phyloP scores from a whole-genome alignment of 495 filamentous ascomycete species.

The Aspergillus ostianus region DNA sequence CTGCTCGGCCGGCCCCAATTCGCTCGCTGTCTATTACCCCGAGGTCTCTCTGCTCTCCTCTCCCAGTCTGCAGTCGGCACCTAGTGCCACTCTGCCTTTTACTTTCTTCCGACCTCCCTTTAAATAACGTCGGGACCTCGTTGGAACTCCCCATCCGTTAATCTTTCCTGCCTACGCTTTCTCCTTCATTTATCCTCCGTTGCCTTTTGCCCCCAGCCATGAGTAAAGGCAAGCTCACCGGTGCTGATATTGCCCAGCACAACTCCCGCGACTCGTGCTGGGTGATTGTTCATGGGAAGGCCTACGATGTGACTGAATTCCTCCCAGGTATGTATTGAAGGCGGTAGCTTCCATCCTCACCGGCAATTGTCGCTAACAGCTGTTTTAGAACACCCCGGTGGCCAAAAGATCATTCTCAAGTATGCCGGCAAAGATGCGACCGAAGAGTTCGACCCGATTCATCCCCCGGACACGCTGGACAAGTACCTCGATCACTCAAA shows the following conservation, averaged over 20 bases:
- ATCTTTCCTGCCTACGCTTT: too few species aligned
- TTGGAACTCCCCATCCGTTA: too few species aligned
- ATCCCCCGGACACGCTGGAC: conserved; percentile 76
- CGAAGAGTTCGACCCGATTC: conserved; percentile 87
- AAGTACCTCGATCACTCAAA: conserved; percentile 81
- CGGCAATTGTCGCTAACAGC: conserved; percentile 2
- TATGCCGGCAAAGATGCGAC: conserved; percentile 85
- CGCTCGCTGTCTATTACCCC: conserved; percentile 30
- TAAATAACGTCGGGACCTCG: not conserved
- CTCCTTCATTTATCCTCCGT: not conserved
- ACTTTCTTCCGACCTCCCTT: conserved; percentile 3
- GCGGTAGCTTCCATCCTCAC: not conserved
- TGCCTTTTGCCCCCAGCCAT: conserved; percentile 21
- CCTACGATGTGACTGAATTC: conserved; percentile 93
- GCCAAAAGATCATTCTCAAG: conserved; percentile 77
- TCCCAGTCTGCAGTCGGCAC: too few species aligned
- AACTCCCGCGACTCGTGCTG: conserved; percentile 78
- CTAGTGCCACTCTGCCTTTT: too few species aligned
- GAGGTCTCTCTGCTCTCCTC: conserved; percentile 19
- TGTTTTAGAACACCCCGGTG: conserved; percentile 72
- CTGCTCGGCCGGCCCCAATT: conserved; percentile 11
- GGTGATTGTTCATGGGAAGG: conserved; percentile 85
- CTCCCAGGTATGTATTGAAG: conserved; percentile 51
- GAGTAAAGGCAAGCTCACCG: conserved; percentile 55
- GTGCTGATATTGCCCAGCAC: conserved; percentile 75